phyloP scores from a whole-genome alignment of 345 rosid species.

The Gossypium rotundifolium region DNA sequence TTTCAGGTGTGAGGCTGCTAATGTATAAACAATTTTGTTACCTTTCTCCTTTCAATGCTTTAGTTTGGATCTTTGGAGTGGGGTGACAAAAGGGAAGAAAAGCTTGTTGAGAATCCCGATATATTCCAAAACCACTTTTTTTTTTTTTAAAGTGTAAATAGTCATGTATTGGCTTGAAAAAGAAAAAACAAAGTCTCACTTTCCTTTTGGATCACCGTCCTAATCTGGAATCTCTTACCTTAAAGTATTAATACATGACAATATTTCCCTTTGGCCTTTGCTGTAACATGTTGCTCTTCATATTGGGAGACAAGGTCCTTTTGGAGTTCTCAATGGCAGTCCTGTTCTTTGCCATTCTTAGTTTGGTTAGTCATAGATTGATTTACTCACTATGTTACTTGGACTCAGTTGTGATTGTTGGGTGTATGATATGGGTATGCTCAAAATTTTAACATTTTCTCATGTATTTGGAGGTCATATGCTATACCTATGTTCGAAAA shows the following conservation, averaged over 20 bases:
- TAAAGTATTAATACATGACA: not conserved
- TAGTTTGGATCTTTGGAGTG: not conserved
- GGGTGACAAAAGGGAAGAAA: not conserved
- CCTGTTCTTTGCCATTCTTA: not conserved
- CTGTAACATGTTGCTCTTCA: constrained; percentile 1
- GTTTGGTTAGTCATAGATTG: not conserved
- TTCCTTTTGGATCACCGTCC: not conserved
- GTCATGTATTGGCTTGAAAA: not conserved
- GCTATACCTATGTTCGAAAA: not conserved
- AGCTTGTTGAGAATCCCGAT: not conserved
- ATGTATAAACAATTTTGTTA: not conserved
- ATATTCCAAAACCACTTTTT: not conserved
- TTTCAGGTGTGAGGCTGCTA: constrained; percentile 36
- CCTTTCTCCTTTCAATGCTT: not conserved
- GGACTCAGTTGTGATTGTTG: not conserved
- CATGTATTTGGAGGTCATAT: not conserved
- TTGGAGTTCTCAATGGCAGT: not conserved
- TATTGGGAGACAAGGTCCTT: not conserved
- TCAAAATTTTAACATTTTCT: not conserved
- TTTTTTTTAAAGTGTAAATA: not conserved
- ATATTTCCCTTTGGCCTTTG: not conserved
- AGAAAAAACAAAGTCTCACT: not conserved
- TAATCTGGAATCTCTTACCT: not conserved
- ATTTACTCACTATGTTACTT: not conserved
- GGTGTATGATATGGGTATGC: not conserved